Conservation (phyloP, 768 basidiomycete species). For the Tulasnella calospora region DNA sequence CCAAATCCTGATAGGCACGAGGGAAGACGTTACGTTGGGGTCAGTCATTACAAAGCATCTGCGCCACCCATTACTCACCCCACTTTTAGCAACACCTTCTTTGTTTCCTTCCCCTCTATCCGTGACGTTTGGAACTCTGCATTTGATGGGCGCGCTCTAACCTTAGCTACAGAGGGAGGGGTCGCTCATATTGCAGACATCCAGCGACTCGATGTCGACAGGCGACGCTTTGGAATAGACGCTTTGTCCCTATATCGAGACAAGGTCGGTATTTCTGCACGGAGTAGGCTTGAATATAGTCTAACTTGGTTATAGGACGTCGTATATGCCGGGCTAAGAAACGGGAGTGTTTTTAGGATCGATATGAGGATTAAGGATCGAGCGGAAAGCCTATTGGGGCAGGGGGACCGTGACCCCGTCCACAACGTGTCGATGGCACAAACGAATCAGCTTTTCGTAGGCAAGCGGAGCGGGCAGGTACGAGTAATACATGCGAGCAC, state of each 20-base stretch:
- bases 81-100: not conserved
- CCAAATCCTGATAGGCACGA: not conserved
- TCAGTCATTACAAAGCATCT: not conserved
- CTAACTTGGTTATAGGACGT: not conserved
- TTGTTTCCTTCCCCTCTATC: constrained; percentile 2
- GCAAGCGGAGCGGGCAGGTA: not conserved
- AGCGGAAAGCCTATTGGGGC: not conserved
- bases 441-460: constrained; percentile 5
- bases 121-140: constrained; percentile 22
- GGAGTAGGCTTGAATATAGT: not conserved
- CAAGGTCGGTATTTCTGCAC: not conserved
- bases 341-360: constrained; percentile 16
- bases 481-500: not conserved
- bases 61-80: not conserved
- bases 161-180: constrained; percentile 16
- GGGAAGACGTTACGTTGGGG: not conserved
- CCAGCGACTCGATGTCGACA: not conserved
- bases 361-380: not conserved
- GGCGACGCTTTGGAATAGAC: not conserved
- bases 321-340: constrained; percentile 14
- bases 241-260: constrained; percentile 12
- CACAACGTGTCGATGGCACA: not conserved
- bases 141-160: constrained; percentile 15
- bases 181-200: constrained; percentile 5
- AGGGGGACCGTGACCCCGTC: not conserved